A percentile compares a stretch with the other conserved stretches of the same genome.
Evolutionary conservation across 2,329 filamentous ascomycete species (phyloP).

Genomic region (Monilinia vaccinii-corymbosi): DNA sequence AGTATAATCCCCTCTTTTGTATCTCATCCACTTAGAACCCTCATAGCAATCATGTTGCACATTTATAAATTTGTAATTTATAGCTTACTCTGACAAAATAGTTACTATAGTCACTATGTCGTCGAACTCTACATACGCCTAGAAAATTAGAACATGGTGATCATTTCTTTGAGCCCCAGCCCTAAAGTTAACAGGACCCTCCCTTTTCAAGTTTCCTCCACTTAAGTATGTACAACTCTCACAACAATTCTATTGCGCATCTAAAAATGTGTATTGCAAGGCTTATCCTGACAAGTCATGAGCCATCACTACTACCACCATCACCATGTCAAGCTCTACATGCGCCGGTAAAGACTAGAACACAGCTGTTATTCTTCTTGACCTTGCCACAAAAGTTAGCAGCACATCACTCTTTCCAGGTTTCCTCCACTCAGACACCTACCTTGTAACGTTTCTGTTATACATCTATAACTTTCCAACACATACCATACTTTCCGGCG

Average conservation of each 20-base stretch:
- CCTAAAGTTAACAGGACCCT: not conserved
- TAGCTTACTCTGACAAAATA: not conserved
- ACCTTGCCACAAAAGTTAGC: not conserved
- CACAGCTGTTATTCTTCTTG: not conserved
- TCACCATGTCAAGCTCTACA: not conserved
- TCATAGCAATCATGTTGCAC: not conserved
- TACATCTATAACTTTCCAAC: not conserved
- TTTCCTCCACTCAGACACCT: not conserved
- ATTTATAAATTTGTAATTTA: not conserved
- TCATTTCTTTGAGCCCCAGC: too few species aligned
- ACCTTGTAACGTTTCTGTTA: not conserved
- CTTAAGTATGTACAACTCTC: not conserved
- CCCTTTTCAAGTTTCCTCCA: not conserved
- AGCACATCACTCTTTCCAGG: not conserved
- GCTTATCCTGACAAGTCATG: not conserved
- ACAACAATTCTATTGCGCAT: not conserved
- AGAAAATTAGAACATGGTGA: not conserved
- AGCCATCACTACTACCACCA: not conserved
- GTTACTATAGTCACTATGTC: not conserved
- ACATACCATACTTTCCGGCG: too few species aligned
- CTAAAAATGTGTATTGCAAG: not conserved
- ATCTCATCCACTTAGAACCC: not conserved
- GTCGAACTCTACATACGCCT: not conserved
- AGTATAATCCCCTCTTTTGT: not conserved
- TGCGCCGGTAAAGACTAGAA: not conserved